Percentiles rank a stretch among this genome's conserved stretches.
phyloP scores from a whole-genome alignment of 2,329 filamentous ascomycete species.

The Fonsecaea nubica region DNA sequence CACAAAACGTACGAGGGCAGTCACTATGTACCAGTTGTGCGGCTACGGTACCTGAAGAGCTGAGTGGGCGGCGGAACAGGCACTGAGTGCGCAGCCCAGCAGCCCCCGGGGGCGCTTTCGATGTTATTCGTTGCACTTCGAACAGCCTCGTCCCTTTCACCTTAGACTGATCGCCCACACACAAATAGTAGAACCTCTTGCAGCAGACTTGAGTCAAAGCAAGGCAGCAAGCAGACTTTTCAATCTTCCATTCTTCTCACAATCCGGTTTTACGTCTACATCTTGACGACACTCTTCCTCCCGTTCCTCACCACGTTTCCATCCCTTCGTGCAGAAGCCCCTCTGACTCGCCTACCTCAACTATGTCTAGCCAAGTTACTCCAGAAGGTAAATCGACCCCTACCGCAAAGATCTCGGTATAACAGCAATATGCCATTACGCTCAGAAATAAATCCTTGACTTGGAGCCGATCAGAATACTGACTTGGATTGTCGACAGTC shows the following conservation, averaged over 20 bases:
- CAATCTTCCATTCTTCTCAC: slow-evolving; percentile 30
- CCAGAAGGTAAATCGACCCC: slow-evolving; percentile 54
- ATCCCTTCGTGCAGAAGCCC: slow-evolving; percentile 18
- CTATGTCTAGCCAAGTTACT: slow-evolving; percentile 48
- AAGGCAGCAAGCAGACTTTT: slow-evolving; percentile 24
- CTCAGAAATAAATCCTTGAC: not conserved
- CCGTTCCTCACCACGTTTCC: slow-evolving; percentile 17
- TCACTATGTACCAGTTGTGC: not conserved
- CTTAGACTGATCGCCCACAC: slow-evolving; percentile 21
- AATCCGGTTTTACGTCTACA: slow-evolving; percentile 40
- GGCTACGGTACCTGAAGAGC: slow-evolving; percentile 5
- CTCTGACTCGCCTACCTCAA: slow-evolving; percentile 23
- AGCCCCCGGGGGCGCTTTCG: slow-evolving; percentile 27
- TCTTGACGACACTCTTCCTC: slow-evolving; percentile 1
- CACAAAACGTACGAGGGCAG: not conserved
- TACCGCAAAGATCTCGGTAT: slow-evolving; percentile 34
- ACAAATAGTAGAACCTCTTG: slow-evolving; percentile 24
- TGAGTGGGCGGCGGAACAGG: slow-evolving; percentile 7
- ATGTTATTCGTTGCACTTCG: slow-evolving; percentile 40
- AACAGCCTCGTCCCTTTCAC: slow-evolving; percentile 32
- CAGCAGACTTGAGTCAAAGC: slow-evolving; percentile 11
- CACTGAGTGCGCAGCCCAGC: slow-evolving; percentile 7
- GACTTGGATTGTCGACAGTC: slow-evolving; percentile 61
- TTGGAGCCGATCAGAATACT: slow-evolving; percentile 6
- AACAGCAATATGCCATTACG: not conserved